These are phyloP conservation scores for Abrus pulchellus DNA, from an alignment of 306 rosid genomes.

Conservation along the genomic window DNA sequence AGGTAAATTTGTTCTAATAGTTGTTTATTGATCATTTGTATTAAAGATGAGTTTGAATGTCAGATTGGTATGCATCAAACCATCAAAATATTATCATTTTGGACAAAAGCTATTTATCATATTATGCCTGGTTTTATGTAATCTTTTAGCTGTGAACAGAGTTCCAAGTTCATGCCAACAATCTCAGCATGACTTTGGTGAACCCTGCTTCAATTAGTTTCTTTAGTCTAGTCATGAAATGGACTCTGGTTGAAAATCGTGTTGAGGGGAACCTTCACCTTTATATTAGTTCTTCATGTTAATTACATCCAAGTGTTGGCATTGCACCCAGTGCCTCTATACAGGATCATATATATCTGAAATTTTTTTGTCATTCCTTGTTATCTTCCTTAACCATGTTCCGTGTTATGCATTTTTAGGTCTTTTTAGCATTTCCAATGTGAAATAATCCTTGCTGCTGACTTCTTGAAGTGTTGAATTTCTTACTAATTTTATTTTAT, in stretches of 20 bases:
- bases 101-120: conserved; percentile 8
- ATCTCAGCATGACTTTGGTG: conserved; percentile 6
- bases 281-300: conserved; percentile 4
- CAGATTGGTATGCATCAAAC: conserved; percentile 7
- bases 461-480: conserved; percentile 13
- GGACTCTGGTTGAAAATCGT: neutral
- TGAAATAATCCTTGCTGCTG: neutral
- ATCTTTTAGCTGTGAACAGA: conserved; percentile 25
- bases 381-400: neutral
- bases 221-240: conserved; percentile 19
- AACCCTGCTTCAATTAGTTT: conserved; percentile 24
- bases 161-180: conserved; percentile 16
- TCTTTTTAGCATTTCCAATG: conserved; percentile 19
- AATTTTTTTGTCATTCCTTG: neutral
- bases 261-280: neutral
- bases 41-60: neutral
- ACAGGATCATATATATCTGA: conserved; percentile 3
- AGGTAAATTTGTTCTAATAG: conserved; percentile 58
- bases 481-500: neutral
- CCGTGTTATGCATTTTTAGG: neutral
- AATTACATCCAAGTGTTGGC: conserved; percentile 20
- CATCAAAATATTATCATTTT: conserved; percentile 14
- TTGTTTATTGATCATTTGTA: conserved; percentile 21
- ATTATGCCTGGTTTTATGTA: neutral
- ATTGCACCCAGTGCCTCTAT: conserved; percentile 7